A percentile compares a stretch with the other conserved stretches of the same genome.
Conservation (phyloP, 495 filamentous ascomycete genomes). For the Podospora appendiculata region DNA sequence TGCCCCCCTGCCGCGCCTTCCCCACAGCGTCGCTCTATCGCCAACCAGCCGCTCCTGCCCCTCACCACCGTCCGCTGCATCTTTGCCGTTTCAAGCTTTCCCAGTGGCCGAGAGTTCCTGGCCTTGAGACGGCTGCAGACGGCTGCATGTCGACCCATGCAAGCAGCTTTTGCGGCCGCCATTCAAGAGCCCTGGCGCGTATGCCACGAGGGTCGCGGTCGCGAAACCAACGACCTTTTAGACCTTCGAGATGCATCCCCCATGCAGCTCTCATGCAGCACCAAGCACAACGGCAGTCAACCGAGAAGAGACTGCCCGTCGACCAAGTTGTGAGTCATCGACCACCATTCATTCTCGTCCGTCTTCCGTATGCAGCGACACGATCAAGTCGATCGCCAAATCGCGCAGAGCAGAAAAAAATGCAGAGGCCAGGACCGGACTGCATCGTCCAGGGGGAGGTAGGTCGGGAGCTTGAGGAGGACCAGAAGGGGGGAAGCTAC, state of each 20-base stretch:
- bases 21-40: not conserved
- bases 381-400: constrained; percentile 3
- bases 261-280: constrained; percentile 7
- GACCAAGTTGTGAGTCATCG: constrained; percentile 16
- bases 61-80: constrained; percentile 11
- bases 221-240: not conserved
- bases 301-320: not conserved
- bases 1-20: not conserved
- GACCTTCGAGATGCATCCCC: constrained; percentile 7
- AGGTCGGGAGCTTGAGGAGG: not conserved
- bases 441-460: not conserved
- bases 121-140: constrained; percentile 19
- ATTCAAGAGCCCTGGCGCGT: constrained; percentile 22
- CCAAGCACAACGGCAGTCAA: constrained; percentile 5
- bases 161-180: constrained; percentile 8
- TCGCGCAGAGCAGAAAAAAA: constrained; percentile 6
- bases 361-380: constrained; percentile 14
- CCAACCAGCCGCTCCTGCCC: not conserved
- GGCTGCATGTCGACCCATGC: constrained; percentile 17
- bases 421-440: not conserved
- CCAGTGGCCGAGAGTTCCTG: constrained; percentile 14
- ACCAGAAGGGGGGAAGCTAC: not conserved
- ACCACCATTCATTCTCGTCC: constrained; percentile 19
- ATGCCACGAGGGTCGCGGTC: constrained; percentile 17
- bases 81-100: constrained; percentile 9